These are phyloP conservation scores for Fusarium vanettenii DNA, from an alignment of 2,329 filamentous ascomycete species.

Conservation along the genomic window DNA sequence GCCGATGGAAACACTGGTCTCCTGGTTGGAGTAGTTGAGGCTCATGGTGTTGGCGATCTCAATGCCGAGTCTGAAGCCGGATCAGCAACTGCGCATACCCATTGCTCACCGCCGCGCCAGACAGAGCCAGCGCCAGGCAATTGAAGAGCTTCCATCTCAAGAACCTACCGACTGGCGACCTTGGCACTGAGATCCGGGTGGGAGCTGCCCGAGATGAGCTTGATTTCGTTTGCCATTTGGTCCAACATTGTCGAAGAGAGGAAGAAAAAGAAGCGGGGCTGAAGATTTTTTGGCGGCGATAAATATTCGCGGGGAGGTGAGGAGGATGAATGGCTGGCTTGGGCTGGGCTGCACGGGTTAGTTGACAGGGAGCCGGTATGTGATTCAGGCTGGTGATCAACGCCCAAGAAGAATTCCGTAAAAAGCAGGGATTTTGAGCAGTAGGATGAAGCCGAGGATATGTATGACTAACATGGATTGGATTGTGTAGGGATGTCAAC, in stretches of 20 bases:
- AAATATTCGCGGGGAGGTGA: slow-evolving; percentile 34
- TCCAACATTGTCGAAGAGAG: slow-evolving; percentile 50
- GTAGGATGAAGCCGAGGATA: background rate
- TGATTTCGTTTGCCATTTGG: slow-evolving; percentile 65
- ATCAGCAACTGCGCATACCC: slow-evolving; percentile 38
- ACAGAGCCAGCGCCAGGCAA: background rate
- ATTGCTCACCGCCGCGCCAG: background rate
- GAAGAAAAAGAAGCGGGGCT: slow-evolving; percentile 41
- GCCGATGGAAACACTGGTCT: slow-evolving; percentile 91
- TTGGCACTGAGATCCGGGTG: slow-evolving; percentile 60
- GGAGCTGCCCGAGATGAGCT: slow-evolving; percentile 62
- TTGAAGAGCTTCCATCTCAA: slow-evolving; percentile 12
- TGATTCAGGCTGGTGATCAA: slow-evolving; percentile 34
- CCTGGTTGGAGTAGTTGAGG: slow-evolving; percentile 87
- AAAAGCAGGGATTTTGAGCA: background rate
- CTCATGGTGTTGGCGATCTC: slow-evolving; percentile 83
- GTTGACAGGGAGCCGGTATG: slow-evolving; percentile 25
- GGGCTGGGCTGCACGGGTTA: slow-evolving; percentile 5
- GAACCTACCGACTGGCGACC: slow-evolving; percentile 57
- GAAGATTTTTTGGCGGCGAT: slow-evolving; percentile 42
- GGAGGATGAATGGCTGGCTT: background rate
- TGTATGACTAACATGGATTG: slow-evolving; percentile 30
- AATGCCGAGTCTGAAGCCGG: slow-evolving; percentile 72
- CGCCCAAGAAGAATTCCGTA: slow-evolving; percentile 10
- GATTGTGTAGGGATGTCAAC: slow-evolving; percentile 8